Evolutionary conservation across 2,329 filamentous ascomycete species (phyloP).

Genomic region (Ceratocystis smalleyi): DNA sequence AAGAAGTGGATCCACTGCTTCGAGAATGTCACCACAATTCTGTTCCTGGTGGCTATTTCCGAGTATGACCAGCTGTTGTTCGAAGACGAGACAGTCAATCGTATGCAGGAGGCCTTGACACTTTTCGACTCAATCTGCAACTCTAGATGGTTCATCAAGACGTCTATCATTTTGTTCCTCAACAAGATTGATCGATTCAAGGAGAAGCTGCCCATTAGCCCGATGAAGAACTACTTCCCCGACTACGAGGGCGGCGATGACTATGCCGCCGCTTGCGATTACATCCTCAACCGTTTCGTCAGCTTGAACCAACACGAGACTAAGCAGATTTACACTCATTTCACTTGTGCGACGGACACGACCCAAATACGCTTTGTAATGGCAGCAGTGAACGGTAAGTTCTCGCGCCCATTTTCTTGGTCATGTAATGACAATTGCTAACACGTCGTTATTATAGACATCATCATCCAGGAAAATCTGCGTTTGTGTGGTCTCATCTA

Average conservation of each 20-base stretch:
- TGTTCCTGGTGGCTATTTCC: conserved; percentile 92
- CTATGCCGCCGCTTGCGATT: conserved; percentile 91
- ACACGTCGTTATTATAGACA: conserved; percentile 47
- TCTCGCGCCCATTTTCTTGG: background rate
- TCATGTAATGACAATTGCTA: conserved; percentile 24
- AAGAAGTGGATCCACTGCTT: conserved; percentile 99
- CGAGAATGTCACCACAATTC: conserved; percentile 91
- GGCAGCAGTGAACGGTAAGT: conserved; percentile 91
- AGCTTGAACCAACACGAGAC: conserved; percentile 97
- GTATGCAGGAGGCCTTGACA: conserved; percentile 80
- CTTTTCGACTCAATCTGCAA: conserved; percentile 80
- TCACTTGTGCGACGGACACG: conserved; percentile 96
- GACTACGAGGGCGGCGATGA: conserved; percentile 92
- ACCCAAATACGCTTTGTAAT: conserved; percentile 99
- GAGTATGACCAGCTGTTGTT: conserved; percentile 94
- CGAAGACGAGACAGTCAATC: conserved; percentile 90
- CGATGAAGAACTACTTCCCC: conserved; percentile 80
- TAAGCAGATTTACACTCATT: conserved; percentile 99
- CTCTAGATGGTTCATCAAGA: conserved; percentile 80
- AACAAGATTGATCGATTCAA: conserved; percentile 88
- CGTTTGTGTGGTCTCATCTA: conserved; percentile 94
- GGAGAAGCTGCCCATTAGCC: conserved; percentile 65
- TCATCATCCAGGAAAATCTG: conserved; percentile 99
- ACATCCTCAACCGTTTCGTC: conserved; percentile 97
- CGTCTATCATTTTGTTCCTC: conserved; percentile 74